A percentile compares a stretch with the other conserved stretches of the same genome.
Conservation (phyloP, 257 asterid species). For the Ligustrum vulgare region DNA sequence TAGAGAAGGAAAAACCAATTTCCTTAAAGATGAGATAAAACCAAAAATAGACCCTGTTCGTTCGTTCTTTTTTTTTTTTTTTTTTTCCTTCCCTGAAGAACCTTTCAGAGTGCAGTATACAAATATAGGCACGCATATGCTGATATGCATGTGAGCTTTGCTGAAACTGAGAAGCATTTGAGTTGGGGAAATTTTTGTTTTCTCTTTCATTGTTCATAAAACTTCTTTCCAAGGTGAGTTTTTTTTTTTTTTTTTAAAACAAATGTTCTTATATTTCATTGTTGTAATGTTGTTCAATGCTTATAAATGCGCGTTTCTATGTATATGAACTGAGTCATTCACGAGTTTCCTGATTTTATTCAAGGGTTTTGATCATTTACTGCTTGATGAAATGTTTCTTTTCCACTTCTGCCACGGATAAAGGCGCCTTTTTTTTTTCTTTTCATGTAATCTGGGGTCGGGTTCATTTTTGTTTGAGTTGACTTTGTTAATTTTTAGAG, state of each 20-base stretch:
- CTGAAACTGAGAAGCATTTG: slow-evolving; percentile 14
- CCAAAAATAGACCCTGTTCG: neutral
- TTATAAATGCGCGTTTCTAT: neutral
- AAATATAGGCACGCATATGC: neutral
- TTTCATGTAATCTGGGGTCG: neutral
- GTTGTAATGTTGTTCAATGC: neutral
- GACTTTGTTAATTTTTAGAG: slow-evolving; percentile 1
- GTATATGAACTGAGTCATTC: slow-evolving; percentile 17
- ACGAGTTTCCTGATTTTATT: neutral
- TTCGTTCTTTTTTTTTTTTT: too few relatives aligned
- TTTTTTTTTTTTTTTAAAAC: neutral
- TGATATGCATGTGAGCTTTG: slow-evolving; percentile 13
- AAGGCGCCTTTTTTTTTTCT: neutral
- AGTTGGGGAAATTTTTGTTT: neutral
- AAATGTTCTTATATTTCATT: neutral
- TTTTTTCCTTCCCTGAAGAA: neutral
- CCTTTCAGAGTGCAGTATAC: slow-evolving; percentile 4
- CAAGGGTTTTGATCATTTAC: neutral
- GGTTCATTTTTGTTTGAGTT: neutral
- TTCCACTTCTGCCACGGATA: neutral
- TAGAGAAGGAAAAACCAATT: neutral
- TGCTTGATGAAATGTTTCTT: slow-evolving; percentile 9
- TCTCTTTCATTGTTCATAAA: slow-evolving; percentile 10
- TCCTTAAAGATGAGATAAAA: neutral
- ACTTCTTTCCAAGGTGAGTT: neutral